Percentiles rank a stretch among this genome's conserved stretches.
phyloP scores from a whole-genome alignment of 805 yeast species.

The Cyberlindnera americana region DNA sequence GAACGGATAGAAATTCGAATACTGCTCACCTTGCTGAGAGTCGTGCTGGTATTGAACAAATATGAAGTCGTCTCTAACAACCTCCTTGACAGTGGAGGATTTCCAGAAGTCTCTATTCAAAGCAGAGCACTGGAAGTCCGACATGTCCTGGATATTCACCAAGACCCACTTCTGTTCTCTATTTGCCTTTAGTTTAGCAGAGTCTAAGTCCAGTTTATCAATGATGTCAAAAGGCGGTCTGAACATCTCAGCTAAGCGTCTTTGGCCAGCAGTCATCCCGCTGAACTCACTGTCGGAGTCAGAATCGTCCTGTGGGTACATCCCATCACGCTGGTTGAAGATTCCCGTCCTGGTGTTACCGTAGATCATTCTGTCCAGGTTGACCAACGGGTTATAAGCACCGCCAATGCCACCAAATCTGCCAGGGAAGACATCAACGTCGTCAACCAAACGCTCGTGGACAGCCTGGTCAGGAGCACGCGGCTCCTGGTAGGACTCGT shows the following conservation, averaged over 20 bases:
- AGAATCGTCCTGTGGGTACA: conserved; percentile 17
- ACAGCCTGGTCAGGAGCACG: conserved; percentile 76
- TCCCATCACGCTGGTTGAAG: conserved; percentile 32
- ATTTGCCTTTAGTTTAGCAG: conserved; percentile 67
- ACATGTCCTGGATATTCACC: conserved; percentile 80
- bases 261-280: conserved; percentile 40
- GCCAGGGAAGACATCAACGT: conserved; percentile 33
- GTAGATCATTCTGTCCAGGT: conserved; percentile 26
- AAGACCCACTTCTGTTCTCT: conserved; percentile 72
- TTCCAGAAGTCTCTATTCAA: conserved; percentile 95
- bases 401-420: conserved; percentile 39
- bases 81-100: conserved; percentile 54
- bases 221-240: conserved; percentile 94
- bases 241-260: conserved; percentile 77
- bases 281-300: conserved; percentile 27
- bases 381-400: conserved; percentile 14
- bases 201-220: conserved; percentile 60
- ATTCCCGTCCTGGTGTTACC: conserved; percentile 32
- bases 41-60: conserved; percentile 84
- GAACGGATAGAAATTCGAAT: conserved; percentile 69
- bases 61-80: conserved; percentile 65
- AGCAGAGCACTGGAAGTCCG: conserved; percentile 85
- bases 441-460: conserved; percentile 72
- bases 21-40: conserved; percentile 69
- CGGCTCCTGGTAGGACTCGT: conserved; percentile 58